Percentiles rank a stretch among this genome's conserved stretches.
phyloP scores from a whole-genome alignment of 768 basidiomycete species.

The Boletus tylopilopsis region DNA sequence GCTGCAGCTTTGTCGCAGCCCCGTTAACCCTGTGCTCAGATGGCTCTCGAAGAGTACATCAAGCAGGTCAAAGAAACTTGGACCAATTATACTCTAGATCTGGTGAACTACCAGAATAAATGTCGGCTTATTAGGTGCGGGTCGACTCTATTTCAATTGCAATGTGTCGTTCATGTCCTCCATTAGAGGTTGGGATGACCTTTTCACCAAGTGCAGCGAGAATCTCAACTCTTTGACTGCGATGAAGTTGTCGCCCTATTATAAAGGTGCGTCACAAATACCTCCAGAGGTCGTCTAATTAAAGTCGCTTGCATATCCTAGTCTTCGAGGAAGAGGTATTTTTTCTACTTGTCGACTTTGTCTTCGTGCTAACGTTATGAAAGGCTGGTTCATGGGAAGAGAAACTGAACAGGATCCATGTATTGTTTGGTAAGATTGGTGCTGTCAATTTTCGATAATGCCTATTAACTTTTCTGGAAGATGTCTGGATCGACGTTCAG shows the following conservation, averaged over 20 bases:
- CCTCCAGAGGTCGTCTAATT: background rate
- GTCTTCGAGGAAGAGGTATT: constrained; percentile 86
- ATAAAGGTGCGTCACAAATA: constrained; percentile 63
- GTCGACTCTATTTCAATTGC: background rate
- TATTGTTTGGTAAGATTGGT: constrained; percentile 75
- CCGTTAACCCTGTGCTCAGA: constrained; percentile 43
- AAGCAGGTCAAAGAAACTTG: constrained; percentile 96
- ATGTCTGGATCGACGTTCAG: constrained; percentile 99
- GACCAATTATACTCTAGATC: constrained; percentile 92
- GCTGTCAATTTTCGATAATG: background rate
- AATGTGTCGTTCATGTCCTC: constrained; percentile 6
- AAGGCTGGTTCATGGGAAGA: constrained; percentile 93
- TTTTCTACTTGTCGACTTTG: background rate
- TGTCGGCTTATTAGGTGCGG: constrained; percentile 86
- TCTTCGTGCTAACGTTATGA: constrained; percentile 6
- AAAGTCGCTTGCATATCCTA: constrained; percentile 26
- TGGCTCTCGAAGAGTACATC: constrained; percentile 94
- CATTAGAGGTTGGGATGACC: constrained; percentile 89
- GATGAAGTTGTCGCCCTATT: constrained; percentile 98
- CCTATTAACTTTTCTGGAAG: constrained; percentile 35
- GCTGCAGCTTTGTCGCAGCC: constrained; percentile 3
- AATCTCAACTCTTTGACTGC: constrained; percentile 93
- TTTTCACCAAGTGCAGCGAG: constrained; percentile 96
- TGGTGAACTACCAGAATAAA: constrained; percentile 98
- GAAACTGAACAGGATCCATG: constrained; percentile 93